Conservation (phyloP, 352 stramenopile species). For the Phytophthora colocasiae region DNA sequence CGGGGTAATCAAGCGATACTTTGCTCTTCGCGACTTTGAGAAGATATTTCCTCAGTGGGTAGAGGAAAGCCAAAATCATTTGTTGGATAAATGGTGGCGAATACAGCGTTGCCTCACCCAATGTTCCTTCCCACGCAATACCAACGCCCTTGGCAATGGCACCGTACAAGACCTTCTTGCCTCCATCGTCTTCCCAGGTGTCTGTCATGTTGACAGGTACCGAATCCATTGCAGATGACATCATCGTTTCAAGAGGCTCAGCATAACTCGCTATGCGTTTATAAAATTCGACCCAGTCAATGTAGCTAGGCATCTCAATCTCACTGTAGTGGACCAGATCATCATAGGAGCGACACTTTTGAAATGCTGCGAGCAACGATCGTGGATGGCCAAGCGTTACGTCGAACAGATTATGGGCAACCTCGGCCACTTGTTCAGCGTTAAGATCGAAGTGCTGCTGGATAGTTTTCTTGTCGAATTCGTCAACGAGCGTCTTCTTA, state of each 20-base stretch:
- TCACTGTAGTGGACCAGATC: neutral
- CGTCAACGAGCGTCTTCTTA: too few species aligned
- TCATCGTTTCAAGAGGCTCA: neutral
- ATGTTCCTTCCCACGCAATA: slow-evolving; percentile 5
- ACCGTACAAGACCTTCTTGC: neutral
- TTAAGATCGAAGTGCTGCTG: neutral
- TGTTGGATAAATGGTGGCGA: neutral
- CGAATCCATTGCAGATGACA: neutral
- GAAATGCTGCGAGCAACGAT: neutral
- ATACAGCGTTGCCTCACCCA: neutral
- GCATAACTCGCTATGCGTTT: neutral
- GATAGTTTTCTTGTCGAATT: too few species aligned
- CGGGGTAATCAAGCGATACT: neutral
- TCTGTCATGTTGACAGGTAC: neutral
- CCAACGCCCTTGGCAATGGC: slow-evolving; percentile 1
- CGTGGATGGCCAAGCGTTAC: neutral
- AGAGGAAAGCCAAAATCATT: neutral
- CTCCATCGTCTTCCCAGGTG: neutral
- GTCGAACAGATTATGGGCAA: neutral
- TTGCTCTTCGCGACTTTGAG: neutral
- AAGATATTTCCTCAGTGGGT: neutral
- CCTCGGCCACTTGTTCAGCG: neutral
- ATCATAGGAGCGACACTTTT: neutral
- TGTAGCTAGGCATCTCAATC: neutral
- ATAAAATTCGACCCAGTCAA: neutral